Conservation (phyloP, 78 protist genomes). For the Dictyostelium firmibasis region DNA sequence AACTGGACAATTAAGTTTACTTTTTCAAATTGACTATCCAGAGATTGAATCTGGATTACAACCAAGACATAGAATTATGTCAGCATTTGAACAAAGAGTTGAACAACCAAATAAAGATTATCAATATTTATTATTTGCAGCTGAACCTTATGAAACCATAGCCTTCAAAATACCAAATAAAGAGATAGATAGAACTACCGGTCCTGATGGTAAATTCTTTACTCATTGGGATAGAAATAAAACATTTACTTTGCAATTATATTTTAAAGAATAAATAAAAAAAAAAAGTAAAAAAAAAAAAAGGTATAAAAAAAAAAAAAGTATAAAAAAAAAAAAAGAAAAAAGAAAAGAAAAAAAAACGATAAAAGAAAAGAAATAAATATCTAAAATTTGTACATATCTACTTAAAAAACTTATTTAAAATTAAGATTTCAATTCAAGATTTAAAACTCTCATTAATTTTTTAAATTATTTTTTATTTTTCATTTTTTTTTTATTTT, state of each 20-base stretch:
- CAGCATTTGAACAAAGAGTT: slow-evolving; percentile 97
- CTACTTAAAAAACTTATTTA: neutral
- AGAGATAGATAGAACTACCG: slow-evolving; percentile 72
- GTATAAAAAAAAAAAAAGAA: neutral
- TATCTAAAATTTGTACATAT: neutral
- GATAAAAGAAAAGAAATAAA: no score
- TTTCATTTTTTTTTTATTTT: no score
- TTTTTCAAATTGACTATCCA: slow-evolving; percentile 96
- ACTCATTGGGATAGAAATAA: slow-evolving; percentile 73
- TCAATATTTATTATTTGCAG: slow-evolving; percentile 97
- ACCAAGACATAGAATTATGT: slow-evolving; percentile 98
- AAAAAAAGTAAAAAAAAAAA: neutral
- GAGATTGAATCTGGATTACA: slow-evolving; percentile 94
- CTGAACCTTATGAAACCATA: slow-evolving; percentile 99
- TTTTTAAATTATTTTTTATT: no score
- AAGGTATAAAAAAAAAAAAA: neutral
- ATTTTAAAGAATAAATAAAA: neutral
- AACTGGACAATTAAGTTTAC: slow-evolving; percentile 58
- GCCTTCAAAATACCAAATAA: slow-evolving; percentile 97
- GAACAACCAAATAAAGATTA: slow-evolving; percentile 88
- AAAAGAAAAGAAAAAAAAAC: no score
- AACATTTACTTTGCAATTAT: slow-evolving; percentile 51
- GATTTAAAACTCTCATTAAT: no score
- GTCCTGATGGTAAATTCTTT: slow-evolving; percentile 78
- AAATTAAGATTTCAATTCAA: no score